These are phyloP conservation scores for Calcarisporium arbuscula DNA, from an alignment of 2,329 filamentous ascomycete species.

Conservation along the genomic window DNA sequence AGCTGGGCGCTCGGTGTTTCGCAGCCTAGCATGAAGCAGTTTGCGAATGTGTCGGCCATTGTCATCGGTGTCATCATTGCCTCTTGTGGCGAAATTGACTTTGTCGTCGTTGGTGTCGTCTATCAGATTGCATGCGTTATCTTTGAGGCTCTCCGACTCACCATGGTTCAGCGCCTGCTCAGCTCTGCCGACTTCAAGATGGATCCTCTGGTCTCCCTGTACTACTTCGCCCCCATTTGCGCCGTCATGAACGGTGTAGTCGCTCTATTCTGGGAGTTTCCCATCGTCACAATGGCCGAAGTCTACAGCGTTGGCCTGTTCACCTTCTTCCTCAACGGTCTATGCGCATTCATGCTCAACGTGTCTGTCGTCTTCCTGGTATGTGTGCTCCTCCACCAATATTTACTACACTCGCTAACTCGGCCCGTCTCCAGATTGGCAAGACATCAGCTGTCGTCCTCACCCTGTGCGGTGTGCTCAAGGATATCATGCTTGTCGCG, in stretches of 20 bases:
- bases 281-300: conserved; percentile 61
- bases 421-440: conserved; percentile 63
- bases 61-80: conserved; percentile 93
- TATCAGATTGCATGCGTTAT: conserved; percentile 73
- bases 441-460: conserved; percentile 82
- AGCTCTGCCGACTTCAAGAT: conserved; percentile 85
- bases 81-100: conserved; percentile 92
- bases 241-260: conserved; percentile 73
- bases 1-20: conserved; percentile 84
- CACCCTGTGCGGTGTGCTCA: conserved; percentile 80
- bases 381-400: conserved; percentile 30
- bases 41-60: conserved; percentile 91
- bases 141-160: conserved; percentile 77
- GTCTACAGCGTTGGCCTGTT: conserved; percentile 67
- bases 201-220: conserved; percentile 81
- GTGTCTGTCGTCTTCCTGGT: conserved; percentile 82
- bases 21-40: conserved; percentile 75
- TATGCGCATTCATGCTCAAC: conserved; percentile 75
- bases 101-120: conserved; percentile 72
- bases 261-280: conserved; percentile 68
- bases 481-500: conserved; percentile 76
- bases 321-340: conserved; percentile 68
- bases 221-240: conserved; percentile 84
- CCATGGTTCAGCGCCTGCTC: conserved; percentile 77
- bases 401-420: conserved; percentile 18